These are phyloP conservation scores for Ophiostoma piceae DNA, from an alignment of 2,329 filamentous ascomycete genomes.

Conservation along the genomic window DNA sequence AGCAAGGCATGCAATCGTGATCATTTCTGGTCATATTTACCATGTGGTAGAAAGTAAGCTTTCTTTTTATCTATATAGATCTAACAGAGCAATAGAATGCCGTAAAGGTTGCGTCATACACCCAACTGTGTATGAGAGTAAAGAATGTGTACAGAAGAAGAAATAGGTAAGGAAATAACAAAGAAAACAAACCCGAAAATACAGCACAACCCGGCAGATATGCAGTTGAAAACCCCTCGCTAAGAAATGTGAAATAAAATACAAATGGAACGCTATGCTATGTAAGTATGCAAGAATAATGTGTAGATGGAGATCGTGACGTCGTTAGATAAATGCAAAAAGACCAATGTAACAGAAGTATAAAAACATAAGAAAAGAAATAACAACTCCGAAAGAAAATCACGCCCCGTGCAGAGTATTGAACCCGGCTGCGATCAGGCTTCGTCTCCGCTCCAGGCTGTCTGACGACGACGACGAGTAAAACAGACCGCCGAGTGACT, in stretches of 20 bases:
- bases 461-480: slow-evolving; percentile 79
- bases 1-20: not conserved
- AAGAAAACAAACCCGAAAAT: not conserved
- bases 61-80: not conserved
- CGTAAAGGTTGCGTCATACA: not conserved
- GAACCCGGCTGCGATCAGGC: slow-evolving; percentile 55
- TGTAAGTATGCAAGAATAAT: not conserved
- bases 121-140: not conserved
- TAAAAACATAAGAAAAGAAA: not conserved
- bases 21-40: not conserved
- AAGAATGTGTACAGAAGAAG: not conserved
- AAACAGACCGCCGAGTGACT: slow-evolving; percentile 68
- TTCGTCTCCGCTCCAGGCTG: slow-evolving; percentile 52
- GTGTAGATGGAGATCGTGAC: not conserved
- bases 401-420: slow-evolving; percentile 49
- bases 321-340: not conserved
- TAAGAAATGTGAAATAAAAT: slow-evolving; percentile 7
- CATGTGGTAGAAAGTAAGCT: not conserved
- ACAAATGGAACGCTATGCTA: not conserved
- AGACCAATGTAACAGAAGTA: not conserved
- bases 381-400: not conserved
- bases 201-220: not conserved
- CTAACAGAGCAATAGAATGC: not conserved
- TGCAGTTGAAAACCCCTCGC: not conserved
- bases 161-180: not conserved